phyloP scores from a whole-genome alignment of 345 rosid species.

The Camelina sativa region DNA sequence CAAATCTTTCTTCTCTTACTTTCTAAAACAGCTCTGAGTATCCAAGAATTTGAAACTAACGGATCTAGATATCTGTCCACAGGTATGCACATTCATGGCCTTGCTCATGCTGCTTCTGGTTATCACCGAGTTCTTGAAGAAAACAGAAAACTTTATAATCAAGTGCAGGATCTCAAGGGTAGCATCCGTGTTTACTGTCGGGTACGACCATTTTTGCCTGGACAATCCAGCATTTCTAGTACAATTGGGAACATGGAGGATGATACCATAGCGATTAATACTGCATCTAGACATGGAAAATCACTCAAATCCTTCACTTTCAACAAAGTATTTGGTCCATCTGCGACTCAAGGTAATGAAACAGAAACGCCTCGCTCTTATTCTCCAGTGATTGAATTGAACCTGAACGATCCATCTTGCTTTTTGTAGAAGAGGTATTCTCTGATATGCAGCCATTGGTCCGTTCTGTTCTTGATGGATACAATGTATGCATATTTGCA shows the following conservation, averaged over 20 bases:
- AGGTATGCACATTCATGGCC: constrained; percentile 87
- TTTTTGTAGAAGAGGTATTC: constrained; percentile 88
- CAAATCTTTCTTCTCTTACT: constrained; percentile 14
- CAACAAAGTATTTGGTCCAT: constrained; percentile 94
- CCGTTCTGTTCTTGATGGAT: constrained; percentile 97
- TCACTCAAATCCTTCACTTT: constrained; percentile 75
- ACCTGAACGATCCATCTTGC: constrained; percentile 26
- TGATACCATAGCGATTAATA: constrained; percentile 64
- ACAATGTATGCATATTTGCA: constrained; percentile 98
- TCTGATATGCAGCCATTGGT: constrained; percentile 94
- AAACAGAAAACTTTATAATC: constrained; percentile 93
- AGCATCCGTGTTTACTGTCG: constrained; percentile 96
- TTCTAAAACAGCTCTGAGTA: constrained; percentile 6
- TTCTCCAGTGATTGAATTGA: constrained; percentile 4
- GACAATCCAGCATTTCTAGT: constrained; percentile 68
- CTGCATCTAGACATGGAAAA: constrained; percentile 80
- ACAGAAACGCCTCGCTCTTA: background rate
- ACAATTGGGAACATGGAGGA: constrained; percentile 73
- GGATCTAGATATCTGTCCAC: constrained; percentile 31
- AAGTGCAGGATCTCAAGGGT: constrained; percentile 97
- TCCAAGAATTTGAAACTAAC: constrained; percentile 14
- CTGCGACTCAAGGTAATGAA: constrained; percentile 78
- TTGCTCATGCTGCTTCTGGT: constrained; percentile 95
- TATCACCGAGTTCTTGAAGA: constrained; percentile 93
- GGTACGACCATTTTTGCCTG: constrained; percentile 87